Evolutionary conservation across 352 stramenopile genomes (phyloP).

Genomic region (Phytophthora cactorum): DNA sequence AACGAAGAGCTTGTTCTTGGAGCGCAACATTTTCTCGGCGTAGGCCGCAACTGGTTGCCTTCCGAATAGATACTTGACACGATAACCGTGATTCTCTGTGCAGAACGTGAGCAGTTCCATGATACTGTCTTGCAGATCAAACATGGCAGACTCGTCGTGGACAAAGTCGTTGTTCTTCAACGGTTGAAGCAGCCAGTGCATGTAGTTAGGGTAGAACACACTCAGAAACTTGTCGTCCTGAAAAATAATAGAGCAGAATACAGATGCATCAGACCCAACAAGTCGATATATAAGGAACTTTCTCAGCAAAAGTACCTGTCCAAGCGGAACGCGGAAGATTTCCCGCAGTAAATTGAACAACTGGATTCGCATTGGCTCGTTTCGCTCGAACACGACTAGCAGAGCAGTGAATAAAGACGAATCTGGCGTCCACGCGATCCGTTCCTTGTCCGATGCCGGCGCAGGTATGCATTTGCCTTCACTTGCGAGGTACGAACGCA

Average conservation of each 20-base stretch:
- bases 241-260: constrained; percentile 2
- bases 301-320: constrained; percentile 47
- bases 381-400: constrained; percentile 69
- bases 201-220: constrained; percentile 89
- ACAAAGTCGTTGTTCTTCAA: constrained; percentile 65
- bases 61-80: constrained; percentile 89
- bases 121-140: constrained; percentile 82
- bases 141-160: constrained; percentile 57
- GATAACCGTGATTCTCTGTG: constrained; percentile 84
- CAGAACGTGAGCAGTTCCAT: constrained; percentile 89
- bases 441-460: constrained; percentile 65
- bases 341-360: constrained; percentile 73
- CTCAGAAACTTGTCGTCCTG: constrained; percentile 90
- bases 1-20: constrained; percentile 86
- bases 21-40: constrained; percentile 74
- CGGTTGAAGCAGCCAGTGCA: constrained; percentile 84
- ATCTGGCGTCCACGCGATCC: constrained; percentile 62
- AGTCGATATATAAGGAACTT: not conserved
- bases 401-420: constrained; percentile 80
- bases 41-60: constrained; percentile 79
- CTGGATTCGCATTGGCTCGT: constrained; percentile 68
- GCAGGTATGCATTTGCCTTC: constrained; percentile 75
- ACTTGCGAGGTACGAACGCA: constrained; percentile 68
- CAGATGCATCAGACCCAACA: not conserved
- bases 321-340: constrained; percentile 75